Evolutionary conservation across 805 yeast species (phyloP).

Genomic region (Sungouiozyma ichnusensis): DNA sequence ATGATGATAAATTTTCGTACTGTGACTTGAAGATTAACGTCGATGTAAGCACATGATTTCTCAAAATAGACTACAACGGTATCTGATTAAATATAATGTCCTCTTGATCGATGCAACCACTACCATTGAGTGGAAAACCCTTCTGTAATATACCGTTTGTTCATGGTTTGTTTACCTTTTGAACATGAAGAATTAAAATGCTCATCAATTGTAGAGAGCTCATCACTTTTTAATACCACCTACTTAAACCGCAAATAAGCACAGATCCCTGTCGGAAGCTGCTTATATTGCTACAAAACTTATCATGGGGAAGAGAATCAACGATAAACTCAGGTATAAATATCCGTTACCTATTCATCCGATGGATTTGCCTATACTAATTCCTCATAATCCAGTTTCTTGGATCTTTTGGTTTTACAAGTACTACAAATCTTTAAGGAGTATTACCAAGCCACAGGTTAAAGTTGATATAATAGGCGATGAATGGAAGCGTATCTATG

Average conservation of each 20-base stretch:
- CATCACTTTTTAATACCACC: too few relatives aligned
- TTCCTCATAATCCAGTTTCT: constrained; percentile 61
- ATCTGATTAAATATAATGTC: constrained; percentile 44
- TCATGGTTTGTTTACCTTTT: not conserved
- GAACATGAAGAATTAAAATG: not conserved
- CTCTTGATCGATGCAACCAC: too few relatives aligned
- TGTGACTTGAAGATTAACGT: constrained; percentile 36
- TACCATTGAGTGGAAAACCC: too few relatives aligned
- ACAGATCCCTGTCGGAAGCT: too few relatives aligned
- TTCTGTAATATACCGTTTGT: not conserved
- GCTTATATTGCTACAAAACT: too few relatives aligned
- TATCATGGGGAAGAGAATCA: not conserved
- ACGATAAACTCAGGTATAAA: constrained; percentile 26
- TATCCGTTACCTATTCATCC: constrained; percentile 53
- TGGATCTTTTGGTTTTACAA: constrained; percentile 39
- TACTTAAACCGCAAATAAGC: too few relatives aligned
- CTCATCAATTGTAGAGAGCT: not conserved
- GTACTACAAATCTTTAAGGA: constrained; percentile 18
- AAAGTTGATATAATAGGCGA: constrained; percentile 29
- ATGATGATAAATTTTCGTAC: constrained; percentile 24
- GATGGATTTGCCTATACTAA: constrained; percentile 25
- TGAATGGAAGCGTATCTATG: constrained; percentile 24
- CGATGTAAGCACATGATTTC: constrained; percentile 66
- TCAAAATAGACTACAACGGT: constrained; percentile 96
- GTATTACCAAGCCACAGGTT: constrained; percentile 8